These are phyloP conservation scores for Chlorella vulgaris DNA, from an alignment of 139 green algal genomes.

Conservation along the genomic window DNA sequence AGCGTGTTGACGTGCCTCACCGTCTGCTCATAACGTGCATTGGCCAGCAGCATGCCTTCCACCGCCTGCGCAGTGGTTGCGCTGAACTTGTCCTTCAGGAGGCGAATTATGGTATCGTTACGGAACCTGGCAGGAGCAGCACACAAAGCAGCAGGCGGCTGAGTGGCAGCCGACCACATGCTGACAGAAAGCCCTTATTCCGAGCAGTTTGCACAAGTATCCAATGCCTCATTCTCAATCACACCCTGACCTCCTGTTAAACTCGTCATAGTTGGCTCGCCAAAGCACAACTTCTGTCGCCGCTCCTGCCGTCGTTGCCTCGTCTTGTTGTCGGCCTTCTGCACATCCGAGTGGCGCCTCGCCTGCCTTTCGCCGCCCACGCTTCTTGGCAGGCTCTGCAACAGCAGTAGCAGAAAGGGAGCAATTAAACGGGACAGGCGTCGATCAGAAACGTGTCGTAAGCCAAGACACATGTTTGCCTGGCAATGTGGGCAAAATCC, in stretches of 20 bases:
- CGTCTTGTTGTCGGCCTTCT: not conserved
- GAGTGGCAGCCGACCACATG: too few species aligned
- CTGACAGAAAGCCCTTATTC: not conserved
- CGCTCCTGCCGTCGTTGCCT: not conserved
- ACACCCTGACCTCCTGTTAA: conserved; percentile 63
- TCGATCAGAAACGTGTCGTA: not conserved
- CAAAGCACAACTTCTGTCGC: conserved; percentile 50
- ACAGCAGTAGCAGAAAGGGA: not conserved
- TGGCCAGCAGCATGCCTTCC: conserved; percentile 56
- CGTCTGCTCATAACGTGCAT: conserved; percentile 42
- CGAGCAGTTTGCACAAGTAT: too few species aligned
- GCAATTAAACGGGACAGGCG: not conserved
- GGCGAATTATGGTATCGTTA: conserved; percentile 48
- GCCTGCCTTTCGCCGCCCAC: conserved; percentile 15
- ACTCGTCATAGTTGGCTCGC: conserved; percentile 72
- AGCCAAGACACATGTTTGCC: not conserved
- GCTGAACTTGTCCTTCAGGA: conserved; percentile 53
- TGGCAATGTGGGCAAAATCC: not conserved
- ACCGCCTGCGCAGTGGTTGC: conserved; percentile 48
- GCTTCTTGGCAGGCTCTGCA: conserved; percentile 30
- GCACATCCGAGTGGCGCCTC: not conserved
- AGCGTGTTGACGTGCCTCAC: conserved; percentile 6
- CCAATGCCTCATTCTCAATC: not conserved
- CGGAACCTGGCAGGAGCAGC: conserved; percentile 23
- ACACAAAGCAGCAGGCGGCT: too few species aligned